Conservation (phyloP, 768 basidiomycete genomes). For the Trametes coccinea region DNA sequence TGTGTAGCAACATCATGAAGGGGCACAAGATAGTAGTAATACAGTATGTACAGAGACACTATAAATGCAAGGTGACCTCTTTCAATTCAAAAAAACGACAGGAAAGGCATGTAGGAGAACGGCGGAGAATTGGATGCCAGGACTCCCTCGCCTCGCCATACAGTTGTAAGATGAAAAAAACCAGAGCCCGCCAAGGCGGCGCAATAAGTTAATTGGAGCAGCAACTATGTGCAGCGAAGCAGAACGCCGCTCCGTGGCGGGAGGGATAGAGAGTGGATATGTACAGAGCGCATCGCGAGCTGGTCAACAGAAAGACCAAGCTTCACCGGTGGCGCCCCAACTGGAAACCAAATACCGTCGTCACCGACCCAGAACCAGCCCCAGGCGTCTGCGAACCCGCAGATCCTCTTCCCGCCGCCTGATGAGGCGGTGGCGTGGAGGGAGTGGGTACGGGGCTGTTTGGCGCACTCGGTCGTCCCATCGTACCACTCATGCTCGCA, state of each 20-base stretch:
- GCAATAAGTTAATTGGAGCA: slow-evolving; percentile 22
- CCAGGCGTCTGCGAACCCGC: neutral
- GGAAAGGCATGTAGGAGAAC: neutral
- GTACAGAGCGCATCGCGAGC: neutral
- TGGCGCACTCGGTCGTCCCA: slow-evolving; percentile 1
- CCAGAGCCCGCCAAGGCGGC: slow-evolving; percentile 21
- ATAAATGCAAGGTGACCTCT: neutral
- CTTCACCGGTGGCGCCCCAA: slow-evolving; percentile 16
- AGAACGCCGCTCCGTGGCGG: slow-evolving; percentile 12
- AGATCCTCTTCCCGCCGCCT: neutral
- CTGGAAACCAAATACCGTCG: slow-evolving; percentile 20
- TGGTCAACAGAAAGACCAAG: neutral
- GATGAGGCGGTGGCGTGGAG: neutral
- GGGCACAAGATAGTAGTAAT: neutral
- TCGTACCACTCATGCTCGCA: slow-evolving; percentile 1
- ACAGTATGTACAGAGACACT: neutral
- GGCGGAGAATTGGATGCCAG: neutral
- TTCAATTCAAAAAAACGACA: neutral
- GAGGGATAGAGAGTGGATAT: slow-evolving; percentile 7
- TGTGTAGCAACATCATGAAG: neutral
- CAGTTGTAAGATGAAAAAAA: neutral
- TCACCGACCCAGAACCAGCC: slow-evolving; percentile 4
- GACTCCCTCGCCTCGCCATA: neutral
- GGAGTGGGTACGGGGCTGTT: neutral
- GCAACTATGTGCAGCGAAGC: slow-evolving; percentile 21